Conservation (phyloP, 805 yeast genomes). For the Jamesozyma jinghongensis region DNA sequence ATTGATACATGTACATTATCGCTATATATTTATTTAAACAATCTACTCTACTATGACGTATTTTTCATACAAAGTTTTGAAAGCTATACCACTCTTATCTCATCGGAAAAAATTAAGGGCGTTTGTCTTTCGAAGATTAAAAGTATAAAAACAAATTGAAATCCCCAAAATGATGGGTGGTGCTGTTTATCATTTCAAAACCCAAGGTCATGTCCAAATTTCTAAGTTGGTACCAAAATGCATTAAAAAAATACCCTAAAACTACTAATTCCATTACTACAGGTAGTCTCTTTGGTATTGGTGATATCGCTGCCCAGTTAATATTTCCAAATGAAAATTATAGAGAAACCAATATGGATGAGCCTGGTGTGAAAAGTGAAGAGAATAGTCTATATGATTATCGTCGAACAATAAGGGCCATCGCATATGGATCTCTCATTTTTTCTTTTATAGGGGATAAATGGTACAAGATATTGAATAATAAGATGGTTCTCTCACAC, state of each 20-base stretch:
- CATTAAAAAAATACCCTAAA: slow-evolving; percentile 39
- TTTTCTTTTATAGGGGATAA: slow-evolving; percentile 68
- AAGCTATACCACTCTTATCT: too few species aligned
- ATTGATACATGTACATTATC: too few species aligned
- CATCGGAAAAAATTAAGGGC: not conserved
- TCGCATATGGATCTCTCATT: slow-evolving; percentile 58
- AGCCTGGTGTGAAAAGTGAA: not conserved
- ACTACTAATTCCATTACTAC: slow-evolving; percentile 47
- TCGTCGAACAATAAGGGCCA: slow-evolving; percentile 52
- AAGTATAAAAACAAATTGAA: too few species aligned
- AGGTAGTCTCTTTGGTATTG: slow-evolving; percentile 59
- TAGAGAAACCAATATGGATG: not conserved
- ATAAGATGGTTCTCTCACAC: slow-evolving; percentile 35
- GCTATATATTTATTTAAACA: too few species aligned
- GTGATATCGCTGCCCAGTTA: slow-evolving; percentile 66
- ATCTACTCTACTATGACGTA: too few species aligned
- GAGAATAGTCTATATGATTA: slow-evolving; percentile 35
- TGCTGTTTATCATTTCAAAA: too few species aligned
- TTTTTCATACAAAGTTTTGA: too few species aligned
- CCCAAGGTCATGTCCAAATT: slow-evolving; percentile 13
- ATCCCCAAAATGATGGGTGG: too few species aligned
- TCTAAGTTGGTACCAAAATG: slow-evolving; percentile 13
- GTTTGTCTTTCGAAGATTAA: not conserved
- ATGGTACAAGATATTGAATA: slow-evolving; percentile 53
- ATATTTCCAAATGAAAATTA: slow-evolving; percentile 30